Evolutionary conservation across 1,139 yeast genomes (phyloP), one percentile per base, ranked within the genome.

Genomic region (Saccharomyces hybrid): DNA sequence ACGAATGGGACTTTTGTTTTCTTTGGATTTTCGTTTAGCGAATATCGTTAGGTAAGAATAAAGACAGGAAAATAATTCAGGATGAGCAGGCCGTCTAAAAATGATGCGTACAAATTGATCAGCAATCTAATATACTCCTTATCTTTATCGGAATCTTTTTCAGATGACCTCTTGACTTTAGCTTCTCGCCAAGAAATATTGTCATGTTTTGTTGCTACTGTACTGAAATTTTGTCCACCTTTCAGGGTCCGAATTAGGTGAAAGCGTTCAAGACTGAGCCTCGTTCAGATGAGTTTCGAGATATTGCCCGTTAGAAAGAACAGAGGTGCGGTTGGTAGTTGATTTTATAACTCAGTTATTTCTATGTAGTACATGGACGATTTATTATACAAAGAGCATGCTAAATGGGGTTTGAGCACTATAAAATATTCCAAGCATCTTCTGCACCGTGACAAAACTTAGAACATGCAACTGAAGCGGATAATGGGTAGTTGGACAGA

Each of bases 361-460:
- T 48, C 23, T 48, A 48, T 31, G 6, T 48, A 31, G 27, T 28
- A 38, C 16, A 32, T 48, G 23, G 26, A 20, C n/a, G 4, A 9
- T 28, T 25, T 25, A 27, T 25, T 46, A 46, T 25, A 25, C 29
- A 47, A 20, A 47, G 32, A 25, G 49, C n/a, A 25, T 27, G 31
- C 29, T 4, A 16, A 7, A 14, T 25, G n/a, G 34, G 2, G 23
- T 20, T 49, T 28, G 14, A 29, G 29, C 46, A 50, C 65, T 72
- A 83, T 70, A 78, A 69, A 65, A 93, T 91, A 51, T 83, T 84
- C 98, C 98, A 93, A 41, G 95, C 95, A 72, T 93, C 99, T 75
- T 93, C 99, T 69, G 96, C 90, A 53, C 98, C 98, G 69, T 93
- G 99, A 71, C 98, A 91, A 76, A 93, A 90, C 74, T 93, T 93